A percentile compares a stretch with the other conserved stretches of the same genome.
Conservation (phyloP, 139 green algal species). For the Astrephomene gubernaculifera region DNA sequence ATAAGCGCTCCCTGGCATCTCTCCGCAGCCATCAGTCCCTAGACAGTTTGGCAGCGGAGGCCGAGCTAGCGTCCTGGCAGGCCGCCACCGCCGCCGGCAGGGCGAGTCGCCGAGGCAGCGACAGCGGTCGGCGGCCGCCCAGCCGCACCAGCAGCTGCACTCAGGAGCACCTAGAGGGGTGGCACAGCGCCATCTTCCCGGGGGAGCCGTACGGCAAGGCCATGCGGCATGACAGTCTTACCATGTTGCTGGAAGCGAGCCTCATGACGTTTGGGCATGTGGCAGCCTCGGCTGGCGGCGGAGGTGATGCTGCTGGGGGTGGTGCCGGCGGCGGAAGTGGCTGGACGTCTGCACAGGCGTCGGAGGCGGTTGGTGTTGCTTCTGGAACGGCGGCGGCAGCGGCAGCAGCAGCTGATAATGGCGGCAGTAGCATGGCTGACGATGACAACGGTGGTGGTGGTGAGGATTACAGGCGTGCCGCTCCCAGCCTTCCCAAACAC, state of each 20-base stretch:
- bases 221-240: slow-evolving; percentile 28
- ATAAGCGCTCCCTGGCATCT: neutral
- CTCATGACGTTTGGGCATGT: slow-evolving; percentile 29
- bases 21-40: neutral
- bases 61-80: slow-evolving; percentile 19
- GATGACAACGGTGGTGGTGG: neutral
- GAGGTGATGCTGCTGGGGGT: neutral
- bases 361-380: neutral
- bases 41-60: slow-evolving; percentile 20
- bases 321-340: neutral
- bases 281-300: neutral
- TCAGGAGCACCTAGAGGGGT: slow-evolving; percentile 28
- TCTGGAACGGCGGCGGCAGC: neutral
- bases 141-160: slow-evolving; percentile 41
- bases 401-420: neutral
- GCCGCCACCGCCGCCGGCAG: neutral
- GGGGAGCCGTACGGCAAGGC: slow-evolving; percentile 11
- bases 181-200: slow-evolving; percentile 11
- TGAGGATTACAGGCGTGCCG: no score
- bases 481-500: slow-evolving; percentile 7
- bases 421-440: neutral
- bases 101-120: neutral
- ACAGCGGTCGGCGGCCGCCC: slow-evolving; percentile 12
- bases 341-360: neutral
- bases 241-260: slow-evolving; percentile 32